phyloP scores from a whole-genome alignment of 2,329 filamentous ascomycete genomes.

The Fusarium sulawesiense region DNA sequence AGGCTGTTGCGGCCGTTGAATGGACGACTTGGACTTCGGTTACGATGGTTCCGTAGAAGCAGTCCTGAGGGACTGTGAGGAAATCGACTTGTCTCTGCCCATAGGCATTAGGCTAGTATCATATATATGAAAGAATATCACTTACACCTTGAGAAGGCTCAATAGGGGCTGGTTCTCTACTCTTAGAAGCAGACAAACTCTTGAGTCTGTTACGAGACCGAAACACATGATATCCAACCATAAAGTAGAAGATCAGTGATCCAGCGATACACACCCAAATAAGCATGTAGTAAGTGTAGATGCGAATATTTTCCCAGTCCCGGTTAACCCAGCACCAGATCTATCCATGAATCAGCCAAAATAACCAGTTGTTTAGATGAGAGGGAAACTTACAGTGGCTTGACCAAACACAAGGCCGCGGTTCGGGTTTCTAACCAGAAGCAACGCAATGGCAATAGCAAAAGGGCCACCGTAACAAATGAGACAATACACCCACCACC shows the following conservation, averaged over 20 bases:
- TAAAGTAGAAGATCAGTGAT: slow-evolving; percentile 65
- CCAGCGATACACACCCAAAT: slow-evolving; percentile 70
- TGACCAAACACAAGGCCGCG: slow-evolving; percentile 63
- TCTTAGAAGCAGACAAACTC: slow-evolving; percentile 60
- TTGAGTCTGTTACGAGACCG: slow-evolving; percentile 66
- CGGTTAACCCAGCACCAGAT: slow-evolving; percentile 72
- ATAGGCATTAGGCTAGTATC: neutral
- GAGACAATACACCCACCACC: slow-evolving; percentile 76
- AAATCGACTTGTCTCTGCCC: slow-evolving; percentile 43
- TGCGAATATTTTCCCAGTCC: slow-evolving; percentile 66
- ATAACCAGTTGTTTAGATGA: too few relatives aligned
- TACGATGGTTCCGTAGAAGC: slow-evolving; percentile 63
- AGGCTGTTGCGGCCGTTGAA: slow-evolving; percentile 43
- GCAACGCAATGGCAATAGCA: slow-evolving; percentile 72
- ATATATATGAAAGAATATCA: neutral
- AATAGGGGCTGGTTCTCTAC: slow-evolving; percentile 41
- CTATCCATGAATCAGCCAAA: slow-evolving; percentile 49
- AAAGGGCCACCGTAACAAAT: slow-evolving; percentile 79
- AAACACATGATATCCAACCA: slow-evolving; percentile 70
- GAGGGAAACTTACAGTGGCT: slow-evolving; percentile 61
- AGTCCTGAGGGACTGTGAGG: slow-evolving; percentile 46
- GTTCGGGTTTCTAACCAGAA: slow-evolving; percentile 62
- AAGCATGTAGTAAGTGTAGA: slow-evolving; percentile 71
- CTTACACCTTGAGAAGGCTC: slow-evolving; percentile 50
- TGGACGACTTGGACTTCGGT: slow-evolving; percentile 63